A percentile compares a stretch with the other conserved stretches of the same genome.
Conservation (phyloP, 768 basidiomycete species). For the Trametes cinnabarina region DNA sequence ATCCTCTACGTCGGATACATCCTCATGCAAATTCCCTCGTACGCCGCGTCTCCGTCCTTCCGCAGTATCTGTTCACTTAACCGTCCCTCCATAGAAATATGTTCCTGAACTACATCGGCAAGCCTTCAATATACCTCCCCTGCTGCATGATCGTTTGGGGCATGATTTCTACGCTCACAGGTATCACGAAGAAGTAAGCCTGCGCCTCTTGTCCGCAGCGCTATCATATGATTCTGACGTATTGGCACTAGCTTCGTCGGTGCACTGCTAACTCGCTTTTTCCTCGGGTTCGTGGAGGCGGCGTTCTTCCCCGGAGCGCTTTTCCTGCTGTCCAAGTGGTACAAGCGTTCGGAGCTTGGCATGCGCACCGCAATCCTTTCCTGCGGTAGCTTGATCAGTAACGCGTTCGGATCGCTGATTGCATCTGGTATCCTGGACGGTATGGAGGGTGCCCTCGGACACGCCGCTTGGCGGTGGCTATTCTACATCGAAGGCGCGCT, state of each 20-base stretch:
- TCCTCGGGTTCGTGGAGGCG: constrained; percentile 60
- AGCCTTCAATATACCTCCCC: constrained; percentile 68
- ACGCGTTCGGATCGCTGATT: constrained; percentile 79
- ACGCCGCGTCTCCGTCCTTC: constrained; percentile 25
- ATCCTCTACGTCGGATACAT: constrained; percentile 73
- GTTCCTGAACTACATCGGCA: constrained; percentile 63
- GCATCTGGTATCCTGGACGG: constrained; percentile 71
- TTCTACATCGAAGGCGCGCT: constrained; percentile 67
- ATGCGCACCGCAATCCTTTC: constrained; percentile 64
- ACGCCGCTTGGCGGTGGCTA: constrained; percentile 69
- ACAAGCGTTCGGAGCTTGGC: constrained; percentile 69
- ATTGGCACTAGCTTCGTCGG: constrained; percentile 43
- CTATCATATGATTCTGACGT: constrained; percentile 11
- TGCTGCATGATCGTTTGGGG: constrained; percentile 74
- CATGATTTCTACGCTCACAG: constrained; percentile 45
- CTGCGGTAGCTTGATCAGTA: constrained; percentile 74
- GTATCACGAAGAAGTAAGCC: constrained; percentile 24
- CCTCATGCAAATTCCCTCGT: constrained; percentile 79
- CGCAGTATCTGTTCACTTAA: neutral
- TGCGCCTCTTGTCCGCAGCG: neutral
- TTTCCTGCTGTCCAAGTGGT: constrained; percentile 67
- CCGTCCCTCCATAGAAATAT: constrained; percentile 53
- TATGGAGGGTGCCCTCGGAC: constrained; percentile 68
- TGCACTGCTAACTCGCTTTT: constrained; percentile 69
- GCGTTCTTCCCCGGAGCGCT: constrained; percentile 71